phyloP scores from a whole-genome alignment of 169 alveolate genomes.

The Ichthyophthirius multifiliis region DNA sequence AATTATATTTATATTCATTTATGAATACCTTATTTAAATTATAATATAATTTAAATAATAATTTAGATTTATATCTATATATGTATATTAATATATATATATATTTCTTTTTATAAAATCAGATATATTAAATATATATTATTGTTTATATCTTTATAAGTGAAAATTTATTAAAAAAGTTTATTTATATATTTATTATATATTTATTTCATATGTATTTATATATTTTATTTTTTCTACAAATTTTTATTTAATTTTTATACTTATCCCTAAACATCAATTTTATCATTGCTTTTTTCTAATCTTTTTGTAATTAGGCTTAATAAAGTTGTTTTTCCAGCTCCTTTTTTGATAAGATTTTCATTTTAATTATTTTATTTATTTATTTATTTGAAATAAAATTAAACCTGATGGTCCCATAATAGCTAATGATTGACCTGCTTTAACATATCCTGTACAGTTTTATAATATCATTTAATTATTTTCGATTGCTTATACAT shows the following conservation, averaged over 20 bases:
- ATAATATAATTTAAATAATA: neutral
- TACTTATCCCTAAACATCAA: neutral
- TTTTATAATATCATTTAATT: neutral
- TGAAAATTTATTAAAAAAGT: too few relatives aligned
- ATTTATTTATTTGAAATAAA: neutral
- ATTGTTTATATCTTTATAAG: neutral
- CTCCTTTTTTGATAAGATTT: neutral
- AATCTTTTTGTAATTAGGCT: slow-evolving; percentile 38
- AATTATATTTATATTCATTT: slow-evolving; percentile 10
- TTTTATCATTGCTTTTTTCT: neutral
- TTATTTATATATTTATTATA: too few relatives aligned
- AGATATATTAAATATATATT: too few relatives aligned
- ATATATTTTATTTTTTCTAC: too few relatives aligned
- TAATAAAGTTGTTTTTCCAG: slow-evolving; percentile 63
- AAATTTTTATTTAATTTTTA: too few relatives aligned
- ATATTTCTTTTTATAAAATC: too few relatives aligned
- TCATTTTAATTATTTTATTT: neutral
- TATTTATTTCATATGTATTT: too few relatives aligned
- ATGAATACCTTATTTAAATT: neutral
- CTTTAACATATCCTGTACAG: slow-evolving; percentile 1
- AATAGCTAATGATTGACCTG: slow-evolving; percentile 61
- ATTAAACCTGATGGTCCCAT: slow-evolving; percentile 56
- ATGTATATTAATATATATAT: too few relatives aligned
- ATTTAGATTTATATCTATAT: too few relatives aligned
- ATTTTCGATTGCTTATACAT: neutral